These are phyloP conservation scores for Barbarea vulgaris DNA, from an alignment of 345 rosid species.

Conservation along the genomic window DNA sequence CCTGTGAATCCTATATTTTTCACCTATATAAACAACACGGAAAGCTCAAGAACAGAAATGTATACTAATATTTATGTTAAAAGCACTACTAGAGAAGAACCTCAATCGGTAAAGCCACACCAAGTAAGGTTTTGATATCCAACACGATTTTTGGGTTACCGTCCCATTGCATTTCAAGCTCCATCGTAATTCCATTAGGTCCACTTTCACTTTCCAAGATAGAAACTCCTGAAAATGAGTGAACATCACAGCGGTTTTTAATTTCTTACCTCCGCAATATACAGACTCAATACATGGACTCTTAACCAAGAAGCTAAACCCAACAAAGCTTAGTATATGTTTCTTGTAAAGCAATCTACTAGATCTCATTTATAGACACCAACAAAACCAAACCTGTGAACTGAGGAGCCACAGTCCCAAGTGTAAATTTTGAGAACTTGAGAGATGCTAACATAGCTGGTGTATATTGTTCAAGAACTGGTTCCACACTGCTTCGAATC, in stretches of 20 bases:
- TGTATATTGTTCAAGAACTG: slow-evolving; percentile 80
- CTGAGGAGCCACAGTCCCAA: slow-evolving; percentile 96
- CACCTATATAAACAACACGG: slow-evolving; percentile 53
- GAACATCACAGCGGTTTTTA: not conserved
- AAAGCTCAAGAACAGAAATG: slow-evolving; percentile 16
- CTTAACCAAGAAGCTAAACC: not conserved
- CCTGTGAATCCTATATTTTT: slow-evolving; percentile 90
- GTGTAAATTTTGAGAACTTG: slow-evolving; percentile 78
- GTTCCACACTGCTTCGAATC: slow-evolving; percentile 75
- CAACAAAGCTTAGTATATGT: not conserved
- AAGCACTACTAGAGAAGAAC: slow-evolving; percentile 39
- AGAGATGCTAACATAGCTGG: slow-evolving; percentile 74
- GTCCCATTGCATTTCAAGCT: slow-evolving; percentile 95
- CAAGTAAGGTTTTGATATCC: slow-evolving; percentile 70
- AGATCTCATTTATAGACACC: not conserved
- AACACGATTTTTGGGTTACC: slow-evolving; percentile 81
- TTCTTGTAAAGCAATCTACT: not conserved
- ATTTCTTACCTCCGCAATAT: not conserved
- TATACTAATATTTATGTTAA: not conserved
- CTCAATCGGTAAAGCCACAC: slow-evolving; percentile 78
- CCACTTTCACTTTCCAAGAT: slow-evolving; percentile 62
- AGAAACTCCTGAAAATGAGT: slow-evolving; percentile 57
- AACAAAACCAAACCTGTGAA: slow-evolving; percentile 65
- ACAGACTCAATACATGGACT: not conserved
- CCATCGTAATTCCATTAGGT: slow-evolving; percentile 62